Base-by-base conservation (phyloP, 768 basidiomycete genomes). In the Pholiota microspora region DNA sequence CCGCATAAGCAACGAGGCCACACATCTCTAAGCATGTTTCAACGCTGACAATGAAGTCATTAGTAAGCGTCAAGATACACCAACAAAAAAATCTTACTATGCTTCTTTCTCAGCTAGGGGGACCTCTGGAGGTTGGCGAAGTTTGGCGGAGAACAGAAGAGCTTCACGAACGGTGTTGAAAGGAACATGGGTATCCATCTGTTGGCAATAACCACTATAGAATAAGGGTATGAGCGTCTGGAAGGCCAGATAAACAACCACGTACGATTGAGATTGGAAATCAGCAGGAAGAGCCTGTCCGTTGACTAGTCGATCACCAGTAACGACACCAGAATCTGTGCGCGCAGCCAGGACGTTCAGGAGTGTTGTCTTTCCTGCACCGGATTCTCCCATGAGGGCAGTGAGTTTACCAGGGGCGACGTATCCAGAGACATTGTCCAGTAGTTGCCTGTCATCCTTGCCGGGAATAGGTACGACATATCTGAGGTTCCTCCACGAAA, bases 381-480 rank as follows among this genome's bases (percentile, higher is more conserved):
- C 77, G 34, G 67, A 78, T 71, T 71, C 79, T 54, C 78, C 92
- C 91, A 87, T 92, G 64, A 85, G 79, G 38, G 88, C 88, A 0
- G 88, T 90, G 53, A 94, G 70, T 53, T 82, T 92, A 2, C 93
- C 93, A 2, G 92, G 93, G 10, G 83, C 83, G 25, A 92, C 90
- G 63, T 81, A 94, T 0, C 92, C 92, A 21, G 85, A 88, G 12
- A 94, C 77, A 35, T 90, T 79, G 54, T 87, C 76, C 34, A 93
- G 74, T 0, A 94, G 73, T 27, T 67, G 71, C 44, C 83, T 72
- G 29, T 73, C 68, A 2, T 50, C 60, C 4, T 77, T 79, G 5
- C 77, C 77, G 3, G 70, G 56, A 16, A 87, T 76, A 2, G 81
- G 81, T 0, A 94, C 84, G 28, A 78, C 81, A 63, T 94, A 95